Evolutionary conservation across 768 basidiomycete species (phyloP).

Genomic region (Mycena vitilis): DNA sequence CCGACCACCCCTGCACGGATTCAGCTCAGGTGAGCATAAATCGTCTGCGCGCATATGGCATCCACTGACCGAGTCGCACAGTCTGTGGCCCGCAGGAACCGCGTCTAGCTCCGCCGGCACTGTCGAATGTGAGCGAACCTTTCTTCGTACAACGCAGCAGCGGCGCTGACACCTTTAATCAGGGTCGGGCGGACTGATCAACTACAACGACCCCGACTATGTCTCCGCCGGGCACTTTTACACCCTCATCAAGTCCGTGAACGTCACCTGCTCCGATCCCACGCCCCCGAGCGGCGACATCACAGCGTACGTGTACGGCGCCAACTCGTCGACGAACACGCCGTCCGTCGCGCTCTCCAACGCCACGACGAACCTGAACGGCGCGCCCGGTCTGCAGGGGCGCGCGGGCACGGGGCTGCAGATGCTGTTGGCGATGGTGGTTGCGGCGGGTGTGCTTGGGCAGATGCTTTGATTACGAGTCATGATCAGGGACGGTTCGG

Average conservation of each 20-base stretch:
- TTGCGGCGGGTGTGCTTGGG: slow-evolving; percentile 34
- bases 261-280: slow-evolving; percentile 72
- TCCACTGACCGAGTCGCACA: slow-evolving; percentile 38
- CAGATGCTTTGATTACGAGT: slow-evolving; percentile 26
- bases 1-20: slow-evolving; percentile 85
- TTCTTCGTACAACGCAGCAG: neutral
- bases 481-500: neutral
- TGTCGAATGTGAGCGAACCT: slow-evolving; percentile 61
- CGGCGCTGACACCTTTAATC: neutral
- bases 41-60: neutral
- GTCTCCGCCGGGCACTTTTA: slow-evolving; percentile 79
- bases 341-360: slow-evolving; percentile 73
- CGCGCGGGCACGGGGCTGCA: slow-evolving; percentile 22
- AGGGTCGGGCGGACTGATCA: slow-evolving; percentile 65
- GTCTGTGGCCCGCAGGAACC: slow-evolving; percentile 89
- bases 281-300: slow-evolving; percentile 54
- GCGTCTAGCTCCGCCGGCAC: slow-evolving; percentile 70
- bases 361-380: slow-evolving; percentile 64
- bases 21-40: slow-evolving; percentile 71
- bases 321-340: slow-evolving; percentile 62
- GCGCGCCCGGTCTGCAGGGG: slow-evolving; percentile 43
- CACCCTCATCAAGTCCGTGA: slow-evolving; percentile 69
- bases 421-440: slow-evolving; percentile 22
- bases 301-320: slow-evolving; percentile 73
- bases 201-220: slow-evolving; percentile 87